These are phyloP conservation scores for Hymenoscyphus albidus DNA, from an alignment of 2,329 filamentous ascomycete genomes.

Conservation along the genomic window DNA sequence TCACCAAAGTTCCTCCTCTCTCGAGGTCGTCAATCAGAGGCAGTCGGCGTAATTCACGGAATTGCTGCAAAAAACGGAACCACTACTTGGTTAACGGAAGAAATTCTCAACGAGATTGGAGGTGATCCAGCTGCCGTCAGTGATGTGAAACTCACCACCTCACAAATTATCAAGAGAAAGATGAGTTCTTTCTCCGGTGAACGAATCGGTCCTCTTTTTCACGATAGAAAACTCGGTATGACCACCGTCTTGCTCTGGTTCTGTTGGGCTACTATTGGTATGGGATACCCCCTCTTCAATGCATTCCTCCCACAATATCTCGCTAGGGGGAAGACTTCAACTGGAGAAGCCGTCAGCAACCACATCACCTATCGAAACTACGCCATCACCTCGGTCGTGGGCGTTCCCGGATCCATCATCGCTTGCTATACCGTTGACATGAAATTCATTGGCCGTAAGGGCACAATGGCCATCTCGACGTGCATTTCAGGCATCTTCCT, in stretches of 20 bases:
- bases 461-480: slow-evolving; percentile 66
- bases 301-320: slow-evolving; percentile 87
- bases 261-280: slow-evolving; percentile 76
- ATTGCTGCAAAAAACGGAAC: slow-evolving; percentile 68
- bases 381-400: slow-evolving; percentile 72
- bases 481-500: slow-evolving; percentile 66
- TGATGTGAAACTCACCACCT: slow-evolving; percentile 16
- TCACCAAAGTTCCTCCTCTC: slow-evolving; percentile 81
- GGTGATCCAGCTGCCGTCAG: slow-evolving; percentile 30
- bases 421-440: slow-evolving; percentile 70
- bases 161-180: slow-evolving; percentile 37
- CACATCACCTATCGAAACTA: slow-evolving; percentile 70
- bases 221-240: slow-evolving; percentile 47
- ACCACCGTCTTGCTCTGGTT: slow-evolving; percentile 65
- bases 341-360: slow-evolving; percentile 37
- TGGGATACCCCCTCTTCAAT: slow-evolving; percentile 87
- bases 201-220: slow-evolving; percentile 64
- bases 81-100: slow-evolving; percentile 73
- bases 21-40: slow-evolving; percentile 71
- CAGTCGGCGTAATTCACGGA: slow-evolving; percentile 74
- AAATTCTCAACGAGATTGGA: slow-evolving; percentile 57
- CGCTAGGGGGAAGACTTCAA: slow-evolving; percentile 47
- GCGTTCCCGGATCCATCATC: slow-evolving; percentile 72
- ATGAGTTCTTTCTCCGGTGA: slow-evolving; percentile 64
- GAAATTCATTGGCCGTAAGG: slow-evolving; percentile 63